A percentile compares a stretch with the other conserved stretches of the same genome.
These are phyloP conservation scores for Talaromyces sp. DNA, from an alignment of 2,329 filamentous ascomycete species.

Conservation along the genomic window DNA sequence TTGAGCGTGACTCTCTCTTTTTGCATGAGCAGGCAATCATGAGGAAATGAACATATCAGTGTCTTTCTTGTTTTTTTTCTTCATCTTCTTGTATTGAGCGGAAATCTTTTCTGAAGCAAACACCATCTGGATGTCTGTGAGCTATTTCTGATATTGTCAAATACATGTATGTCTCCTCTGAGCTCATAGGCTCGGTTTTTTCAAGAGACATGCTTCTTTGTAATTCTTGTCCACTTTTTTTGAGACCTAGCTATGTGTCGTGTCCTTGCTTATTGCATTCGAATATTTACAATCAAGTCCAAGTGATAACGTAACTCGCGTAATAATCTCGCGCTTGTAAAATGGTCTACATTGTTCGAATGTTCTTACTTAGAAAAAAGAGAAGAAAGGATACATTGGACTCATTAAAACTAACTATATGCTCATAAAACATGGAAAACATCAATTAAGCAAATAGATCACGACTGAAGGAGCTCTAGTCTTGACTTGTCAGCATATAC, in stretches of 20 bases:
- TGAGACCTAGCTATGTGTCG: background rate
- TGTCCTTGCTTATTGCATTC: background rate
- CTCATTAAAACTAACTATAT: background rate
- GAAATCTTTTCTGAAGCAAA: background rate
- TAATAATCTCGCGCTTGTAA: too few species aligned
- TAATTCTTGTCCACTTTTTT: background rate
- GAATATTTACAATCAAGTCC: background rate
- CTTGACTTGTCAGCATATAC: constrained; percentile 29
- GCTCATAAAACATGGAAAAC: background rate
- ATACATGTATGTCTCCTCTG: background rate
- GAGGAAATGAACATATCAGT: background rate
- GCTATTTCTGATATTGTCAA: background rate
- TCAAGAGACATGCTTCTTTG: background rate
- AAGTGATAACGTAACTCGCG: background rate
- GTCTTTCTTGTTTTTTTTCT: background rate
- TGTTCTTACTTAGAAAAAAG: background rate
- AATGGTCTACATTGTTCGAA: background rate
- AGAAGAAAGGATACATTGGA: background rate
- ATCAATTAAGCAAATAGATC: background rate
- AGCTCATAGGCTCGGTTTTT: background rate
- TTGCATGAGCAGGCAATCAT: background rate
- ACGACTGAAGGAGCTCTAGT: constrained; percentile 2
- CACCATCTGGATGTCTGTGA: background rate
- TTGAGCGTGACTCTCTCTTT: constrained; percentile 4
- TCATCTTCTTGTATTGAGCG: background rate